Conservation (phyloP, 2,329 filamentous ascomycete species). For the Coniochaeta prunicola region DNA sequence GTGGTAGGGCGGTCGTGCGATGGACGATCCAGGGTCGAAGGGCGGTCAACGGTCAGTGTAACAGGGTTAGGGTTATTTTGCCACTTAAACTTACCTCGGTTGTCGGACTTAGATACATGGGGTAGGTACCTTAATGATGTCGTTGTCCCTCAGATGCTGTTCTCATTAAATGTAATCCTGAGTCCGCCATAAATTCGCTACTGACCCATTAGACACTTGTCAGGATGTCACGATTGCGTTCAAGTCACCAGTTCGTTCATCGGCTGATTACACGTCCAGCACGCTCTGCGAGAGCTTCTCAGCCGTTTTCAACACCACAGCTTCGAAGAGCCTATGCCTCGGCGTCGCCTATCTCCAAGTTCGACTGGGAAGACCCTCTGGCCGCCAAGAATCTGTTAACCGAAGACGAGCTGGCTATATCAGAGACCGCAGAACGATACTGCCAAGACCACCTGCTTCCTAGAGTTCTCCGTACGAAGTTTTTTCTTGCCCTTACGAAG, state of each 20-base stretch:
- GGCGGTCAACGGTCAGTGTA: no score
- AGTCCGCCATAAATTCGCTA: background rate
- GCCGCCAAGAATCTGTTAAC: conserved; percentile 68
- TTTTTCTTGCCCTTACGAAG: background rate
- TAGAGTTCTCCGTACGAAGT: conserved; percentile 67
- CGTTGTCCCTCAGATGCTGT: background rate
- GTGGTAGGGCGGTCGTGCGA: no score
- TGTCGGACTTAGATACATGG: background rate
- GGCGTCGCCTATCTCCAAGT: conserved; percentile 26
- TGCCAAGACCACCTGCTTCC: conserved; percentile 86
- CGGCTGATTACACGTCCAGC: background rate
- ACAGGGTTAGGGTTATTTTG: background rate
- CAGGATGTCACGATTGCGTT: background rate
- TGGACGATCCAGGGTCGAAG: no score
- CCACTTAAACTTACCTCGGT: background rate
- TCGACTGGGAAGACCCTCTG: conserved; percentile 92
- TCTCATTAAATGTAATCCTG: background rate
- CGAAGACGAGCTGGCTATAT: conserved; percentile 84
- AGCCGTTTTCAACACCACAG: background rate
- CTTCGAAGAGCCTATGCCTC: background rate
- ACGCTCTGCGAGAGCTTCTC: background rate
- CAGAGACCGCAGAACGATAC: conserved; percentile 86
- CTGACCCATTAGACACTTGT: background rate
- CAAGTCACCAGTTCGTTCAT: background rate
- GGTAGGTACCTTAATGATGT: background rate